A percentile compares a stretch with the other conserved stretches of the same genome.
phyloP scores from a whole-genome alignment of 73 alveolate genomes.

The Uronychia setigera region DNA sequence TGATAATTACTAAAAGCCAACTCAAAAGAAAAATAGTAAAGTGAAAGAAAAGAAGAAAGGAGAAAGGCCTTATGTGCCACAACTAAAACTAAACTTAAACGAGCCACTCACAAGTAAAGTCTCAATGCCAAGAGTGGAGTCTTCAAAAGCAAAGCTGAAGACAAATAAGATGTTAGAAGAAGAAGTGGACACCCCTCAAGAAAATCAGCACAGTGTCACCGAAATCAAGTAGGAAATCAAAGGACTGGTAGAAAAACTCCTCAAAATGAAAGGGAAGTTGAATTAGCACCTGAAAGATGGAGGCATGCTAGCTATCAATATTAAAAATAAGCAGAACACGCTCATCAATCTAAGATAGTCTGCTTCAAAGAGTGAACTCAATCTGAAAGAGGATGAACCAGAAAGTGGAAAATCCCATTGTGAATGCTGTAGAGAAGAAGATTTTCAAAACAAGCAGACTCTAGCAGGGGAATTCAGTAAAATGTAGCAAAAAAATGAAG shows the following conservation, averaged over 20 bases:
- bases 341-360: background rate
- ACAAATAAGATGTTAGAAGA: too few species aligned
- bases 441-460: too few species aligned
- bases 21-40: background rate
- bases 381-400: too few species aligned
- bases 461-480: too few species aligned
- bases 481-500: too few species aligned
- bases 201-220: background rate
- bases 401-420: too few species aligned
- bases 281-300: background rate
- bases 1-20: background rate
- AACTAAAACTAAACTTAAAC: background rate
- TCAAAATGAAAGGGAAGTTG: background rate
- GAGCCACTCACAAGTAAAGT: background rate
- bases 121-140: background rate
- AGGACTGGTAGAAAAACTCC: background rate
- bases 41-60: background rate
- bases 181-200: background rate
- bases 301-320: background rate
- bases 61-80: background rate
- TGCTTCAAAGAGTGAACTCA: too few species aligned
- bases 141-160: background rate
- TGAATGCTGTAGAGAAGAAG: too few species aligned
- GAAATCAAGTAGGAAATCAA: background rate
- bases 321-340: background rate